Evolutionary conservation across 2,329 filamentous ascomycete species (phyloP), one percentile per base, ranked within the genome.

Genomic region (Ceratocystis huliohia): DNA sequence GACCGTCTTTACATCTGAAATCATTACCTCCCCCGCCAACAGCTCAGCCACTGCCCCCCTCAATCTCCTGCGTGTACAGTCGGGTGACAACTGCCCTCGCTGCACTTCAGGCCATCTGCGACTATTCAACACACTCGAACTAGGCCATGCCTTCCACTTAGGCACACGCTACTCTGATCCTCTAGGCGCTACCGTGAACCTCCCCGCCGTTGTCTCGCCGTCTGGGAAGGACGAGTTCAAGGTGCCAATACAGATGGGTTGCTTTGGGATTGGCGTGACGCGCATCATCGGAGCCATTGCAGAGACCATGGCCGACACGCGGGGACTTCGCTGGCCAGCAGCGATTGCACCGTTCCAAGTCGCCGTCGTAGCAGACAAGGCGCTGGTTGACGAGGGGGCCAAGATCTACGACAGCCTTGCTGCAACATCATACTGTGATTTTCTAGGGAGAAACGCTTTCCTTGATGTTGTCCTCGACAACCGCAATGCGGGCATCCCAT

Each of bases 61-160:
- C 46, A 86, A 88, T 70, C 75, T 96, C 7, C 77, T 91, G 6
- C 82, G 83, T 67, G 82, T 88, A 20, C 78, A 78, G 61, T 76
- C 85, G 56, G 89, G 88, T 13, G 90, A 95, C 72, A 71, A 75
- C 10, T 99, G 94, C 71, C 84, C 89, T 0, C 79, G 81, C 48
- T 99, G 94, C 73, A 72, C 76, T 0, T 72, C 78, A 0, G 88
- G 88, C 0, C 78, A 74, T 1, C 78, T 97, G 25, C 79, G 79
- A 56, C 79, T 88, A 2, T 82, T 88, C 67, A 86, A 83, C 69
- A 89, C 91, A 6, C 87, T 97, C 63, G 94, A 99, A 76, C 81
- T 97, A 17, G 94, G 91, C 0, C 94, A 99, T 75, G 97, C 94
- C 0, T 99, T 99, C 76, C 87, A 95, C 74, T 85, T 99, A 1